Percentiles rank a stretch among this genome's conserved stretches.
These are phyloP conservation scores for Ceratocystis harringtonii DNA, from an alignment of 2,329 filamentous ascomycete species.

Conservation along the genomic window DNA sequence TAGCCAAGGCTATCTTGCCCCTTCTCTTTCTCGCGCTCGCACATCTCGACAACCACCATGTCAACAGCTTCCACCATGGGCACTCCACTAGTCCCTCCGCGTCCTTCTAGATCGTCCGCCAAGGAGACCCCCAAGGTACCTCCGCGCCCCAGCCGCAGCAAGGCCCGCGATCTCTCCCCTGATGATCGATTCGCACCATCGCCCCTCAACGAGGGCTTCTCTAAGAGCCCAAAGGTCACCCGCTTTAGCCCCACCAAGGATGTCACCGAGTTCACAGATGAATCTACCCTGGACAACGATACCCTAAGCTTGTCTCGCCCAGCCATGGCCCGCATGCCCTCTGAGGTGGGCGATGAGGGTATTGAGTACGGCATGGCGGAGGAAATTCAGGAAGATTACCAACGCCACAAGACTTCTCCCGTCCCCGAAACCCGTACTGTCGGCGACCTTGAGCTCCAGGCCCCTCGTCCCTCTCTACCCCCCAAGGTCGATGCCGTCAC, in stretches of 20 bases:
- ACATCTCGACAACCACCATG: conserved; percentile 25
- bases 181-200: conserved; percentile 70
- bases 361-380: conserved; percentile 60
- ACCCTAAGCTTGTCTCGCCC: conserved; percentile 39
- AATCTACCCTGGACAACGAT: conserved; percentile 21
- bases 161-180: conserved; percentile 64
- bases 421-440: conserved; percentile 65
- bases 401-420: conserved; percentile 25
- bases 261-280: conserved; percentile 8
- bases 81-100: conserved; percentile 41
- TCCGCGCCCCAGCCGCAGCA: conserved; percentile 56
- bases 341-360: conserved; percentile 69
- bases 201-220: conserved; percentile 61
- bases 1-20: conserved; percentile 10
- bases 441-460: conserved; percentile 66
- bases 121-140: conserved; percentile 50
- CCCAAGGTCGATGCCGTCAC: conserved; percentile 63
- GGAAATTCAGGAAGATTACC: conserved; percentile 30
- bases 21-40: conserved; percentile 19
- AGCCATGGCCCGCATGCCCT: conserved; percentile 66
- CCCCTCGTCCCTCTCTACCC: conserved; percentile 75
- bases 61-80: conserved; percentile 34
- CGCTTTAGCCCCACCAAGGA: conserved; percentile 26
- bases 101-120: conserved; percentile 33
- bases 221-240: conserved; percentile 30